Percentiles rank a stretch among this genome's conserved stretches.
phyloP scores from a whole-genome alignment of 2,329 filamentous ascomycete species.

The Diplodia seriata region DNA sequence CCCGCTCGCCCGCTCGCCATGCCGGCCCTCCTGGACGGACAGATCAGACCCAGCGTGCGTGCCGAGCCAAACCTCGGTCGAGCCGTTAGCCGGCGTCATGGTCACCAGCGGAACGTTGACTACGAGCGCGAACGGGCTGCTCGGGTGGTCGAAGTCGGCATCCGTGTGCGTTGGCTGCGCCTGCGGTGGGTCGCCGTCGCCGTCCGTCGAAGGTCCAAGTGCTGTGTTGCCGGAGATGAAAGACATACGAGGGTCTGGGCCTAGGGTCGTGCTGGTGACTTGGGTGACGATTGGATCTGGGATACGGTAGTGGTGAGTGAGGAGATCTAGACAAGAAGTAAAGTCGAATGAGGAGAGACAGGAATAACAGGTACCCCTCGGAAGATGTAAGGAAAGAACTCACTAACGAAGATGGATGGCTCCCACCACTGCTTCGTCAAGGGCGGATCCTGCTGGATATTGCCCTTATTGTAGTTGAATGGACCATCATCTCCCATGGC shows the following conservation, averaged over 20 bases:
- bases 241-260: constrained; percentile 62
- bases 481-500: constrained; percentile 61
- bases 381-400: constrained; percentile 29
- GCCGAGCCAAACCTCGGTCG: constrained; percentile 67
- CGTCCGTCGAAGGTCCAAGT: constrained; percentile 57
- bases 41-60: constrained; percentile 54
- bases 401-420: constrained; percentile 61
- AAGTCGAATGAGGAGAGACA: no score
- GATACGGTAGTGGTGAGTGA: not conserved
- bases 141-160: constrained; percentile 64
- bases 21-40: constrained; percentile 56
- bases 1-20: constrained; percentile 61
- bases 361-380: no score
- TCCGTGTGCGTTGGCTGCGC: constrained; percentile 66
- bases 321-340: not conserved
- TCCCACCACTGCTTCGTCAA: constrained; percentile 52
- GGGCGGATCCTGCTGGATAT: constrained; percentile 67
- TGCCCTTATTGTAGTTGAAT: constrained; percentile 69
- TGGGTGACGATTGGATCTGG: constrained; percentile 63
- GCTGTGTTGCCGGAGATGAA: constrained; percentile 66
- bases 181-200: constrained; percentile 37
- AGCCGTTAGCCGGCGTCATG: constrained; percentile 61
- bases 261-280: constrained; percentile 62
- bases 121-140: constrained; percentile 62
- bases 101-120: constrained; percentile 62